A percentile compares a stretch with the other conserved stretches of the same genome.
phyloP scores from a whole-genome alignment of 2,329 filamentous ascomycete species.

The Cadophora luteo-olivacea region DNA sequence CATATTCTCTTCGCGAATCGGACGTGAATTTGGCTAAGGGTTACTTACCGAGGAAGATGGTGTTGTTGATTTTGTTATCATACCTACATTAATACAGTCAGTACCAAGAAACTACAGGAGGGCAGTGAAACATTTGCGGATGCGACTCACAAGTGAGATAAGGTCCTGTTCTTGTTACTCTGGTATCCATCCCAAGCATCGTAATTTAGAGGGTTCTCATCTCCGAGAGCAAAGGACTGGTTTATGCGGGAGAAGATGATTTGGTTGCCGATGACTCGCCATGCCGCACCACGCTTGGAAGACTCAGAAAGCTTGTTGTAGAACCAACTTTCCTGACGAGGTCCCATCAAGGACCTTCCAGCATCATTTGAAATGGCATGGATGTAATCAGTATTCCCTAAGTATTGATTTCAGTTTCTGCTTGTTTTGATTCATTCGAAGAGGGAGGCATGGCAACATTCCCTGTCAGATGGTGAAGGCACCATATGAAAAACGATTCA shows the following conservation, averaged over 20 bases:
- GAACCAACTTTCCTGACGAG: conserved; percentile 77
- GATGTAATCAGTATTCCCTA: conserved; percentile 65
- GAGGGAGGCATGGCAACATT: neutral
- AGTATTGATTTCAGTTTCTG: neutral
- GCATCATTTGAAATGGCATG: conserved; percentile 69
- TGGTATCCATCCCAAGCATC: conserved; percentile 49
- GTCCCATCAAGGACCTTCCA: conserved; percentile 73
- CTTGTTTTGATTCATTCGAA: neutral
- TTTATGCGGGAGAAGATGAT: conserved; percentile 68
- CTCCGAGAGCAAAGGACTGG: conserved; percentile 41
- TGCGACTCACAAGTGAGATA: conserved; percentile 62
- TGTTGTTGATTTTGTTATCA: conserved; percentile 73
- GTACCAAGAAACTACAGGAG: neutral
- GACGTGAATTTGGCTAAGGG: neutral
- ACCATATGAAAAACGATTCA: neutral
- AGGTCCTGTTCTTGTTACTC: conserved; percentile 74
- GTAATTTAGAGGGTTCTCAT: conserved; percentile 54
- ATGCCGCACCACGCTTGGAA: conserved; percentile 68
- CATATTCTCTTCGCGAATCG: neutral
- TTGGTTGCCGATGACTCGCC: conserved; percentile 76
- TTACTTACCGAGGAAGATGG: conserved; percentile 58
- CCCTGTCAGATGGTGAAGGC: neutral
- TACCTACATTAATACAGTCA: conserved; percentile 40
- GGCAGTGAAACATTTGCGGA: too few species aligned
- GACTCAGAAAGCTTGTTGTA: conserved; percentile 65